Conservation (phyloP, 495 filamentous ascomycete genomes). For the Penicillium herquei region DNA sequence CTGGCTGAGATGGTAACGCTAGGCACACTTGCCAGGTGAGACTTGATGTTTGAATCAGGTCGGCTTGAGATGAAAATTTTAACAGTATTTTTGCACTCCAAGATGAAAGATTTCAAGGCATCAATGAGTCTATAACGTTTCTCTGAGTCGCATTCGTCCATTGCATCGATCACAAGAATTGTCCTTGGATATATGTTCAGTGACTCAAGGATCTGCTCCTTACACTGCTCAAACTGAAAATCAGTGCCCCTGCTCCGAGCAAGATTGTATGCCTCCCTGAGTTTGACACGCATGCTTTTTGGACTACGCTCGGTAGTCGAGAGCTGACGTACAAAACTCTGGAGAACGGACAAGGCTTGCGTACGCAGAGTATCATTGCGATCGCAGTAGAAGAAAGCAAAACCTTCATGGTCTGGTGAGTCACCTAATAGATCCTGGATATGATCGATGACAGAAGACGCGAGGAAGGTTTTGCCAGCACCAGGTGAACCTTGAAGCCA, state of each 20-base stretch:
- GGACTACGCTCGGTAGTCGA: not conserved
- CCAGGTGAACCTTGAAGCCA: conserved; percentile 31
- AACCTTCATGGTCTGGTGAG: not conserved
- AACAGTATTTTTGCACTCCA: conserved; percentile 7
- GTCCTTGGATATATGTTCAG: not conserved
- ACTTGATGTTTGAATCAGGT: conserved; percentile 33
- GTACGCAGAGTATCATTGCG: not conserved
- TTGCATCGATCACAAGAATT: not conserved
- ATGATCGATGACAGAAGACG: conserved; percentile 37
- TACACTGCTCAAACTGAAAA: not conserved
- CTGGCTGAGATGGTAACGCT: conserved; percentile 36
- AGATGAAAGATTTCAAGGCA: no score
- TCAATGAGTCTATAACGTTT: conserved; percentile 29
- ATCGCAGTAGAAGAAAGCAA: not conserved
- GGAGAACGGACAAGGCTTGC: not conserved
- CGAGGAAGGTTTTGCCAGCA: conserved; percentile 37
- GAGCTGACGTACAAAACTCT: not conserved
- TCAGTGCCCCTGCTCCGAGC: not conserved
- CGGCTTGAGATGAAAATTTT: conserved; percentile 50
- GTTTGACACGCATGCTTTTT: not conserved
- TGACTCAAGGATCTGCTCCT: not conserved
- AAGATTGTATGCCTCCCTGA: not conserved
- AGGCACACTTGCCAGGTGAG: conserved; percentile 17
- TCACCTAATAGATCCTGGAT: not conserved
- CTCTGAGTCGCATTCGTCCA: conserved; percentile 23